Evolutionary conservation across 441 rosid species (phyloP), one percentile per base, ranked within the genome.

Genomic region (Gossypium aridum): DNA sequence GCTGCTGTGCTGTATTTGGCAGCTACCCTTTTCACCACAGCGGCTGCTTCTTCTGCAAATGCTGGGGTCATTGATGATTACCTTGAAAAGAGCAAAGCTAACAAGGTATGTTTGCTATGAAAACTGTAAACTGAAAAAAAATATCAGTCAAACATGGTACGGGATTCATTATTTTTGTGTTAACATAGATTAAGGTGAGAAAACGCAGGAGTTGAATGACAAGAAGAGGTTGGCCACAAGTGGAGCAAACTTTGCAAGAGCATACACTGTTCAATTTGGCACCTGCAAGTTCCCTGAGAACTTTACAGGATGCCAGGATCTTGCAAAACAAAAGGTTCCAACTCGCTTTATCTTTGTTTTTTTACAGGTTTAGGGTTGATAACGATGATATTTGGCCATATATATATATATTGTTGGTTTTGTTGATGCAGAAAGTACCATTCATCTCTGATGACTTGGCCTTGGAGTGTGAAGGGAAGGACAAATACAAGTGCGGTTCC

Each of bases 281-380:
- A 75, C 89, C 69, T 94, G 99, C 90, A 90, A 91, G 85, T 94
- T 94, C 92, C 98, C 99, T 2, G 94, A 92, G 80, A 92, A 94
- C 85, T 94, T 94, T 85, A 92, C 99, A 5, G 99, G 98, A 37
- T 92, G 97, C 88, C 98, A 94, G 84, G 98, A 91, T 85, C 98
- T 92, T 73, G 97, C 98, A 80, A 90, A 94, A 88, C 97, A 89
- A 83, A 89, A 94, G 97, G 98, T 94, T 61, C 47, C 8, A 55
- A 0, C 63, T 22, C 16, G 4, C n/a, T 2, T 49, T 5, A 0
- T 43, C 14, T 19, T 20, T 17, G 7, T 17, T 53, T 3, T 25
- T 7, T 14, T 23, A 71, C 28, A 59, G 1, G 16, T 53, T 20
- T 60, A 14, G 0, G 3, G 2, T 16, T 57, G 13, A 17, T 28